These are phyloP conservation scores for Neophaeococcomyces aloes DNA, from an alignment of 2,329 filamentous ascomycete genomes.

Conservation along the genomic window DNA sequence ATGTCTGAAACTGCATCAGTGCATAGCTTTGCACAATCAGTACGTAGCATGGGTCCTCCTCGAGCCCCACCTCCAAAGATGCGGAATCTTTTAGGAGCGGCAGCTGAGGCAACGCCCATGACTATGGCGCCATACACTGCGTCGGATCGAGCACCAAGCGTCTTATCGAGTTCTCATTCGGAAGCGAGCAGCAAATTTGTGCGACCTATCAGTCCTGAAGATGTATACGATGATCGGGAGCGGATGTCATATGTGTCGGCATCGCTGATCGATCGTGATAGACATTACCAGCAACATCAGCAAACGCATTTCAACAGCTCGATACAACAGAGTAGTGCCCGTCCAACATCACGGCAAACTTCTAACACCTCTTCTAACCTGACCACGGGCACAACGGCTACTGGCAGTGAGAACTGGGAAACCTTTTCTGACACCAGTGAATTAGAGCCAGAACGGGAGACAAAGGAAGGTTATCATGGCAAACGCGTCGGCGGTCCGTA, in stretches of 20 bases:
- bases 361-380: conserved; percentile 52
- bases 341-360: conserved; percentile 49
- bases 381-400: conserved; percentile 48
- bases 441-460: conserved; percentile 62
- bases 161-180: conserved; percentile 33
- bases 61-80: conserved; percentile 80
- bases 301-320: conserved; percentile 9
- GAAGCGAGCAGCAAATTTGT: conserved; percentile 28
- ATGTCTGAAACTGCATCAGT: conserved; percentile 9
- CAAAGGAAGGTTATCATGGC: conserved; percentile 62
- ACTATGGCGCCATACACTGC: conserved; percentile 26
- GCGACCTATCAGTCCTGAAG: conserved; percentile 58
- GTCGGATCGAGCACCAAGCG: conserved; percentile 44
- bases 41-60: conserved; percentile 43
- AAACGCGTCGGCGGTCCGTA: conserved; percentile 16
- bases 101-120: conserved; percentile 28
- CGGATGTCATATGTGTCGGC: conserved; percentile 37
- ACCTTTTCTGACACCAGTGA: conserved; percentile 82
- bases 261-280: conserved; percentile 29
- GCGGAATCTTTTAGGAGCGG: conserved; percentile 62
- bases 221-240: conserved; percentile 67
- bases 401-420: conserved; percentile 94
- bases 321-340: conserved; percentile 22
- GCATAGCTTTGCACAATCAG: conserved; percentile 20
- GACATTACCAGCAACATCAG: conserved; percentile 21